Evolutionary conservation across 148 eudicot species (phyloP), one percentile per base, ranked within the genome.

Genomic region (Pharnaceum exiguum): DNA sequence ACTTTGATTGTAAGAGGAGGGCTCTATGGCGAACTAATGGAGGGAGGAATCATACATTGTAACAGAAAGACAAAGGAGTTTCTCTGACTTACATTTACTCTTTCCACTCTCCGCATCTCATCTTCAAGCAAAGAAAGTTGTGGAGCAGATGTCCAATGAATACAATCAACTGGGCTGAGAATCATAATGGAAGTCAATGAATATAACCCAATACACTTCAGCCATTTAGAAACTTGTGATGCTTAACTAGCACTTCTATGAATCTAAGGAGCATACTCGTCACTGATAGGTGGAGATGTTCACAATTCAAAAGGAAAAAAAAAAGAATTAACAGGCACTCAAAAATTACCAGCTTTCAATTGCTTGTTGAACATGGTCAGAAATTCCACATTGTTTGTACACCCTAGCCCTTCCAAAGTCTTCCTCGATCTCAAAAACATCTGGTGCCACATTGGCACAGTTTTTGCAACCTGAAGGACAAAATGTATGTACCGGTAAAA

Each of bases 131-230:
- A 72, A 47, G 98, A 83, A 21, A 87, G 51, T 74, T 91, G 96
- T 47, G 87, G 81, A 64, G 98, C 98, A 70, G 98, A 82, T 57
- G 98, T 91, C 98, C 96, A 81, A 66, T 91, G 86, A 54, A 91
- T 91, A 76, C 98, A 91, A 66, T 91, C 98, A 45, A 91, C 98
- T 23, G 98, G 98, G 80, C 98, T 91, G 94, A 61, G 60, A 78
- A 26, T 16, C 29, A 43, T 32, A 39, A 19, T 29, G 27, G 39
- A 35, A 55, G 9, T 46, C 21, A 29, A 10, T 39, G 4, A 15
- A 22, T 33, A 27, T 39, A 60, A 60, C 22, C 3, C 17, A 9
- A 17, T 27, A 52, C 42, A 27, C 55, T 32, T 2, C 0, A 15
- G 31, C 35, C 19, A 27, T 5, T 10, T 31, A 7, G 13, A 3